Evolutionary conservation across 768 basidiomycete species (phyloP), one percentile per base, ranked within the genome.

Genomic region (Tricholoma sp.): DNA sequence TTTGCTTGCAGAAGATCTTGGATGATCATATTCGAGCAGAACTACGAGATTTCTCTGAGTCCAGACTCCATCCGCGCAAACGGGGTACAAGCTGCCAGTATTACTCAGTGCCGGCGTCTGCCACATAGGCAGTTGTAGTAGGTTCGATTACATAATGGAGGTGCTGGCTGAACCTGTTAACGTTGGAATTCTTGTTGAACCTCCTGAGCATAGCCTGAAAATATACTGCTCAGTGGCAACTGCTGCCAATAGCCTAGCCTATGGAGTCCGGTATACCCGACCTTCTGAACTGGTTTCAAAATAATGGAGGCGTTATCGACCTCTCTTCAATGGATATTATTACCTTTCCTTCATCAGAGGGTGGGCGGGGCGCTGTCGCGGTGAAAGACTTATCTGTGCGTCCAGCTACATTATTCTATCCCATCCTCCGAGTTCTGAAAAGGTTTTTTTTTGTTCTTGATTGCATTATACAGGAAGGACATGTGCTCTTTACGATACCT

Each of bases 401-500:
- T 55, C 20, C 48, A 28, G 39, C 45, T 18, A 13, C n/a, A 11
- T 12, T n/a, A 13, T 28, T 24, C 24, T 24, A 4, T 24, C 24
- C 24, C 4, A 1, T 24, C 24, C 44, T 1, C 32, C n/a, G 41
- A 44, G 31, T 31, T 24, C 47, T 49, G 29, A 49, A 31, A 31
- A 6, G 28, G 13, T 17, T 15, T 41, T 17, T 3, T 33, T 17
- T 33, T 6, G 20, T n/a, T n/a, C n/a, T n/a, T n/a, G n/a, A n/a
- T n/a, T n/a, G 32, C 13, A 33, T 47, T 32, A 4, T 49, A 49
- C 62, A 95, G 92, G 79, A 85, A 75, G 88, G 83, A 48, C 78
- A 88, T 53, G 79, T 81, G 0, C 71, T 99, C 1, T 97, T 98
- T 70, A 80, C 85, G 1, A 83, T 98, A 15, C 97, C 96, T 1